These are phyloP conservation scores for Oryza glumipatula DNA, from an alignment of 176 grass and related monocot species.

Conservation along the genomic window DNA sequence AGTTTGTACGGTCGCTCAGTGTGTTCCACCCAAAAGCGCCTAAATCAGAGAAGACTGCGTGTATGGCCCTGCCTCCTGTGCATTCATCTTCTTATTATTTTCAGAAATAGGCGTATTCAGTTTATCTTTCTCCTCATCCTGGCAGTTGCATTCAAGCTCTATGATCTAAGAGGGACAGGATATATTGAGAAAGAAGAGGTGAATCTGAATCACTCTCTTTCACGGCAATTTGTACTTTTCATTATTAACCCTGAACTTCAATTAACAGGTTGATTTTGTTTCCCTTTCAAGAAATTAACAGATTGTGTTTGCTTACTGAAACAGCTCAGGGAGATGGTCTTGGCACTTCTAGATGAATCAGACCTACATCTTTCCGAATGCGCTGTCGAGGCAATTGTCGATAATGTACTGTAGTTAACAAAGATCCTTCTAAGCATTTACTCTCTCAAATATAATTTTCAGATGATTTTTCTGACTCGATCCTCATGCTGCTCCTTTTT, in stretches of 20 bases:
- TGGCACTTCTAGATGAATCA: constrained; percentile 73
- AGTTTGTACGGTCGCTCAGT: constrained; percentile 78
- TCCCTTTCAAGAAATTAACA: neutral
- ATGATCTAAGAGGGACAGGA: constrained; percentile 78
- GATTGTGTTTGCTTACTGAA: neutral
- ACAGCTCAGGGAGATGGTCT: constrained; percentile 82
- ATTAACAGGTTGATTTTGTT: neutral
- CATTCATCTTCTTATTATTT: neutral
- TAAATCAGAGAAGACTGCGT: constrained; percentile 58
- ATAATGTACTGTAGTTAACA: constrained; percentile 44
- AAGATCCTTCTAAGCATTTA: neutral
- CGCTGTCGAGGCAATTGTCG: constrained; percentile 60
- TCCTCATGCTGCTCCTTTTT: neutral
- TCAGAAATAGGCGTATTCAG: neutral
- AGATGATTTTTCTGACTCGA: neutral
- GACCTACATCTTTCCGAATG: constrained; percentile 59
- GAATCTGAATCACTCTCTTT: constrained; percentile 9
- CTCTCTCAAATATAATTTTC: neutral
- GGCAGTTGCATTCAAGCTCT: constrained; percentile 84
- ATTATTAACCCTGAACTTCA: neutral
- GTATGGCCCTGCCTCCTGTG: constrained; percentile 29
- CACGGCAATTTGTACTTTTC: neutral
- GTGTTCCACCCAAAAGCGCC: constrained; percentile 64
- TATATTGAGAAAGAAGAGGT: constrained; percentile 91
- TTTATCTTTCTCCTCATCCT: neutral